phyloP scores from a whole-genome alignment of 2,329 filamentous ascomycete species.

The Penicillium sp. region DNA sequence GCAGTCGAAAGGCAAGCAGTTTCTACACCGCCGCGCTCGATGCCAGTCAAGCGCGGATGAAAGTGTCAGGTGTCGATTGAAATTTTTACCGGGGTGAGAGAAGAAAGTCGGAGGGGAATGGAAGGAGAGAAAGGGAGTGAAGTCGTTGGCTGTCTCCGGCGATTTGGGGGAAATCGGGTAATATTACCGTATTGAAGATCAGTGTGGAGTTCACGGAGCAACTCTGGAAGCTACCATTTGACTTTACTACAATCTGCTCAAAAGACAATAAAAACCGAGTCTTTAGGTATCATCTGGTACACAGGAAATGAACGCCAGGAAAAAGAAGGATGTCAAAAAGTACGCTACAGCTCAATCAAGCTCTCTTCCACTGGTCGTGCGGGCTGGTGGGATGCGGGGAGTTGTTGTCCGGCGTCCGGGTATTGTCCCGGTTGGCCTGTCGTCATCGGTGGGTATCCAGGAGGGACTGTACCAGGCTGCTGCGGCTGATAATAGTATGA shows the following conservation, averaged over 20 bases:
- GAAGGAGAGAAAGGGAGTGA: conserved; percentile 4
- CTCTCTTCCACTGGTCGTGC: conserved; percentile 24
- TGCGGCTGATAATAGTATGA: conserved; percentile 24
- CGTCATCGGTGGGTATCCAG: conserved; percentile 16
- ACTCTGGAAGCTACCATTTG: conserved; percentile 2
- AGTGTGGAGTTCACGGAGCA: not conserved
- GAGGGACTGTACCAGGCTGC: conserved; percentile 11
- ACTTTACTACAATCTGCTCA: conserved; percentile 8
- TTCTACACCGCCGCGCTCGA: conserved; percentile 18
- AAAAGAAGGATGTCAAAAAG: conserved; percentile 3
- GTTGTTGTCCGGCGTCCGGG: conserved; percentile 16
- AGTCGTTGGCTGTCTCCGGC: conserved; percentile 11
- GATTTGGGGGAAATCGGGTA: conserved; percentile 2
- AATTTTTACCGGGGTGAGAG: conserved; percentile 1
- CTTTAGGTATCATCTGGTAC: conserved; percentile 23
- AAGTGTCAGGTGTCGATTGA: not conserved
- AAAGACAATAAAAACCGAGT: not conserved
- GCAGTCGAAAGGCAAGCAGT: conserved; percentile 11
- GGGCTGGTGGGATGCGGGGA: conserved; percentile 16
- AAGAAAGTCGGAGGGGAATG: conserved; percentile 4
- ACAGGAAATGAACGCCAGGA: not conserved
- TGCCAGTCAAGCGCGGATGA: conserved; percentile 4
- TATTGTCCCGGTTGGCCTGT: conserved; percentile 21
- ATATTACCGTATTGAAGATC: conserved; percentile 4
- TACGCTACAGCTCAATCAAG: conserved; percentile 25